Evolutionary conservation across 805 yeast genomes (phyloP).

Genomic region (Saccharomycopsis fodiens): DNA sequence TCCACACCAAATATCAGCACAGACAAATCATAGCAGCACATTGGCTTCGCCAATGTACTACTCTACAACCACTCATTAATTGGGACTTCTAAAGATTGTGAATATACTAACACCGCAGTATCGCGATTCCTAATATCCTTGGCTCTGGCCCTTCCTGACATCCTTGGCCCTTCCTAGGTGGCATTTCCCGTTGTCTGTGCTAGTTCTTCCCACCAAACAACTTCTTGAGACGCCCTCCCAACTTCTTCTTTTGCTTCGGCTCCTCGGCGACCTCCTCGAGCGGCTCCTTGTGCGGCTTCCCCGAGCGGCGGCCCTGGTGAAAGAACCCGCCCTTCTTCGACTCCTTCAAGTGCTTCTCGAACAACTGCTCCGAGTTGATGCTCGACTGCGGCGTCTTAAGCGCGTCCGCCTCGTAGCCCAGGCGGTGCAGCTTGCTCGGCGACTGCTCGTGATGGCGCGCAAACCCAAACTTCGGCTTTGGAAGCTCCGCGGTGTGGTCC

Average conservation of each 20-base stretch:
- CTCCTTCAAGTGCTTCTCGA: constrained; percentile 19
- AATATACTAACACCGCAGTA: no score
- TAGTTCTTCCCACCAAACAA: constrained; percentile 7
- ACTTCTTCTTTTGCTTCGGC: constrained; percentile 1
- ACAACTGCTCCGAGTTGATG: constrained; percentile 19
- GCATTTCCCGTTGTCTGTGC: no score
- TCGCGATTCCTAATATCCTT: no score
- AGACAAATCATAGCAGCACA: no score
- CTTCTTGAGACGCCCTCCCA: constrained; percentile 1
- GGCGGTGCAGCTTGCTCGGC: background rate
- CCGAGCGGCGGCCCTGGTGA: constrained; percentile 1
- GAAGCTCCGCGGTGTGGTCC: constrained; percentile 2
- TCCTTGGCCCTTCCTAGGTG: no score
- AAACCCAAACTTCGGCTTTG: background rate
- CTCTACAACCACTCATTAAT: no score
- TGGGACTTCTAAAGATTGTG: no score
- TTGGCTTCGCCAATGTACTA: no score
- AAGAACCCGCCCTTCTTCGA: constrained; percentile 16
- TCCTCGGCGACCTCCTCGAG: background rate
- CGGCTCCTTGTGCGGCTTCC: background rate
- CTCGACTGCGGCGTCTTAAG: constrained; percentile 18
- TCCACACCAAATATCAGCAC: no score
- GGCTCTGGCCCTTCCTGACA: no score
- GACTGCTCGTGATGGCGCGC: background rate
- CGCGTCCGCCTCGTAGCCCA: constrained; percentile 11